phyloP scores from a whole-genome alignment of 768 basidiomycete species.

The Agrocybe praecox region DNA sequence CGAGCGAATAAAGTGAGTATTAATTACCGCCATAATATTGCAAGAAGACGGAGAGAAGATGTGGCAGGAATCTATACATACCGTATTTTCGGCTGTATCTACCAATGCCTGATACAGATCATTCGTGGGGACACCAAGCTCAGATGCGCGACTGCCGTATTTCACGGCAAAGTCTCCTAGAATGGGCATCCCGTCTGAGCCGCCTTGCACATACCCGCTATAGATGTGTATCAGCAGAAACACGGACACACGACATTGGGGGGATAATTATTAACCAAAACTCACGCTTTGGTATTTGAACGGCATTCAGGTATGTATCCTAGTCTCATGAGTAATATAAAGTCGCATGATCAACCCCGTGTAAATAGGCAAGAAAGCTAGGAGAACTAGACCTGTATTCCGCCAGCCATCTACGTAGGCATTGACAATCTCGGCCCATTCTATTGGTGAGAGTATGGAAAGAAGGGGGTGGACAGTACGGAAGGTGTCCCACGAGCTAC shows the following conservation, averaged over 20 bases:
- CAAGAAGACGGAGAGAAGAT: too few relatives aligned
- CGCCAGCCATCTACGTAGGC: constrained; percentile 56
- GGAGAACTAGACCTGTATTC: constrained; percentile 34
- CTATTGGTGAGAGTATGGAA: constrained; percentile 43
- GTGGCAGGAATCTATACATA: constrained; percentile 18
- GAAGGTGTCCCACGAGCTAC: constrained; percentile 57
- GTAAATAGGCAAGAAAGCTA: neutral
- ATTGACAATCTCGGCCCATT: constrained; percentile 50
- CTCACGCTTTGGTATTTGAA: constrained; percentile 49
- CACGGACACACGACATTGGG: neutral
- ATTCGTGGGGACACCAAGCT: constrained; percentile 44
- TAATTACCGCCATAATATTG: neutral
- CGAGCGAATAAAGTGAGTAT: neutral
- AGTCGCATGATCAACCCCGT: neutral
- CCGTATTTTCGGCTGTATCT: constrained; percentile 54
- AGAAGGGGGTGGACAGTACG: constrained; percentile 53
- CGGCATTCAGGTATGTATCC: constrained; percentile 55
- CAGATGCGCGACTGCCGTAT: constrained; percentile 35
- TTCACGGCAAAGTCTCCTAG: constrained; percentile 55
- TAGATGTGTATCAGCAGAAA: neutral
- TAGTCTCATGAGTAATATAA: constrained; percentile 9
- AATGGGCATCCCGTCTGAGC: constrained; percentile 53
- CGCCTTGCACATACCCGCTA: constrained; percentile 53
- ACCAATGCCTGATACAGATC: constrained; percentile 53
- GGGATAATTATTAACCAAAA: neutral